Conservation (phyloP, 768 basidiomycete species). For the Hypsizygus marmoreus region DNA sequence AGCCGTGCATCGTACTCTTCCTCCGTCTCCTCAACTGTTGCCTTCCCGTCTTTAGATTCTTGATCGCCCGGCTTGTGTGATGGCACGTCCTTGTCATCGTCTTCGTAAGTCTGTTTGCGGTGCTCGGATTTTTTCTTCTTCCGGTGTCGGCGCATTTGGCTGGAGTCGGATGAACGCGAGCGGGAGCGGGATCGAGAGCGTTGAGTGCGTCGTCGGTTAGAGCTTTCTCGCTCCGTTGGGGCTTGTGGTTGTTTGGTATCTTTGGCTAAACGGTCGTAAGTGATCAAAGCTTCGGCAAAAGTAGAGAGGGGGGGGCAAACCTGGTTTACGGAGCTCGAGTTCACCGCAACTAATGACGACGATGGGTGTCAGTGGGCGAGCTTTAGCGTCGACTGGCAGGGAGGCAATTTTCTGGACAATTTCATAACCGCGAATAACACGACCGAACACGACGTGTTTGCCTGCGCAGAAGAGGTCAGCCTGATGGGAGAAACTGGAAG, state of each 20-base stretch:
- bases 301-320: conserved; percentile 20
- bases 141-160: conserved; percentile 18
- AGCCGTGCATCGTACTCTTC: conserved; percentile 73
- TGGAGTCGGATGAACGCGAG: conserved; percentile 16
- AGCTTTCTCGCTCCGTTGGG: conserved; percentile 15
- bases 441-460: conserved; percentile 53
- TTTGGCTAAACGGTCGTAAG: conserved; percentile 6
- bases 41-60: conserved; percentile 18
- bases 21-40: conserved; percentile 52
- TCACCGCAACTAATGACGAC: conserved; percentile 81
- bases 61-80: conserved; percentile 28
- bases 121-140: conserved; percentile 24
- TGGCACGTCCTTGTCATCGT: neutral
- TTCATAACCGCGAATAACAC: conserved; percentile 60
- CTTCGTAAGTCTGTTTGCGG: conserved; percentile 13
- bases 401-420: conserved; percentile 61
- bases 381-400: conserved; percentile 72
- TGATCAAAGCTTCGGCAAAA: neutral
- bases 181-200: conserved; percentile 13
- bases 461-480: too few species aligned
- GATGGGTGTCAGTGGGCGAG: conserved; percentile 69
- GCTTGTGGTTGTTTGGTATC: too few species aligned
- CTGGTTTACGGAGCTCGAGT: conserved; percentile 63
- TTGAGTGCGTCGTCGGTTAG: conserved; percentile 15
- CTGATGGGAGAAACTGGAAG: too few species aligned